These are phyloP conservation scores for Curvularia sp. DNA, from an alignment of 2,329 filamentous ascomycete genomes.

Conservation along the genomic window DNA sequence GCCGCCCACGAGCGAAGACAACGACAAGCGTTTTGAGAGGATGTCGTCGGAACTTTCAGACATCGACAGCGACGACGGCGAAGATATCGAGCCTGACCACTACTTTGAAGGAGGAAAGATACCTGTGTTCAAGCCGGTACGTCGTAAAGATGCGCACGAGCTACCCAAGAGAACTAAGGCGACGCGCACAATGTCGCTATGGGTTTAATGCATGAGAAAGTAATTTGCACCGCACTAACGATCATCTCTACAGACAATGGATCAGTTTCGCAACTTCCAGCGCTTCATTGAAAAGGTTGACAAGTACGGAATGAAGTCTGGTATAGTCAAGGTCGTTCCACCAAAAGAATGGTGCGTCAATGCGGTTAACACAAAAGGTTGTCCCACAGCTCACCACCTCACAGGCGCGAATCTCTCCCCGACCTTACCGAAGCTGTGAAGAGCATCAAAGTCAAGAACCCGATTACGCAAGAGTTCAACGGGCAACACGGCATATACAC, in stretches of 20 bases:
- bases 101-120: slow-evolving; percentile 84
- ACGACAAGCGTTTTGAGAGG: slow-evolving; percentile 55
- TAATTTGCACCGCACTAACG: slow-evolving; percentile 26
- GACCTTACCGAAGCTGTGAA: slow-evolving; percentile 86
- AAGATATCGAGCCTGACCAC: slow-evolving; percentile 82
- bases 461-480: slow-evolving; percentile 98
- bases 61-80: slow-evolving; percentile 58
- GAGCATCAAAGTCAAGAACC: slow-evolving; percentile 90
- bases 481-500: slow-evolving; percentile 94
- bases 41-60: slow-evolving; percentile 59
- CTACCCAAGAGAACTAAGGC: not conserved
- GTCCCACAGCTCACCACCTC: slow-evolving; percentile 20
- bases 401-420: slow-evolving; percentile 73
- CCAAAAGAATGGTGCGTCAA: slow-evolving; percentile 84
- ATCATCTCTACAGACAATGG: slow-evolving; percentile 69
- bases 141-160: slow-evolving; percentile 43
- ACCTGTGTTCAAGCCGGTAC: slow-evolving; percentile 87
- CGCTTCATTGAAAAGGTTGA: slow-evolving; percentile 90
- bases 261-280: slow-evolving; percentile 93
- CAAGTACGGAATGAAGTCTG: slow-evolving; percentile 94
- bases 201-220: slow-evolving; percentile 2
- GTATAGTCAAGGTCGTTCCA: slow-evolving; percentile 94
- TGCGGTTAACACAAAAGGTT: slow-evolving; percentile 8
- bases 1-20: slow-evolving; percentile 61
- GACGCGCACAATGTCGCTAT: slow-evolving; percentile 12